Conservation (phyloP, 768 basidiomycete species). For the Lentinula aciculospora region DNA sequence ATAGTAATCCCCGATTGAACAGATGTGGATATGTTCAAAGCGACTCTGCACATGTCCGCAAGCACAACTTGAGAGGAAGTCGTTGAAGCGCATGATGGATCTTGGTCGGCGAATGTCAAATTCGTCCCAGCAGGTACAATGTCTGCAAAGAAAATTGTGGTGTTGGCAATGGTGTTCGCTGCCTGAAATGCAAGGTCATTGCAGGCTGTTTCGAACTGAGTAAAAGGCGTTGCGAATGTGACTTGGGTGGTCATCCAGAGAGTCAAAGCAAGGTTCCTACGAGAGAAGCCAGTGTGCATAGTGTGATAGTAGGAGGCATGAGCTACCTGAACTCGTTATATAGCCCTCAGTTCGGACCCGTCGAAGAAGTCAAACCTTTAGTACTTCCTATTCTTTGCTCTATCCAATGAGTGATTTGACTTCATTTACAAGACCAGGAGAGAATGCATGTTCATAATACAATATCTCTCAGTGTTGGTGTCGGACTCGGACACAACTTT, state of each 20-base stretch:
- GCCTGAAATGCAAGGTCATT: neutral
- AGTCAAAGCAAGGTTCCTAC: neutral
- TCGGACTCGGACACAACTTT: too few relatives aligned
- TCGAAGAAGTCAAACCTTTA: neutral
- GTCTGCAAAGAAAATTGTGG: neutral
- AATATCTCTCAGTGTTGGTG: too few relatives aligned
- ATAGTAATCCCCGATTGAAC: constrained; percentile 4
- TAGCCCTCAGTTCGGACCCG: neutral
- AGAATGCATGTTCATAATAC: too few relatives aligned
- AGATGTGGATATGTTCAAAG: constrained; percentile 9
- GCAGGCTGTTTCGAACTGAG: neutral
- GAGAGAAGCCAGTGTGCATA: neutral
- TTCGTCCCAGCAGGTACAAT: neutral
- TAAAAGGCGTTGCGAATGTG: neutral
- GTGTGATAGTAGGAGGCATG: neutral
- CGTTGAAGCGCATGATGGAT: neutral
- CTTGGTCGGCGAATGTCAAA: neutral
- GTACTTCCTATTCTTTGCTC: too few relatives aligned
- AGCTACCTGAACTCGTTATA: neutral
- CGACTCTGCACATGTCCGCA: constrained; percentile 9
- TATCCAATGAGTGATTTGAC: too few relatives aligned
- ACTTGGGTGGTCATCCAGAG: neutral
- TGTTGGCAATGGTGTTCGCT: neutral
- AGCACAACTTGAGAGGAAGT: neutral
- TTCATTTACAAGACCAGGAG: too few relatives aligned